Conservation (phyloP, 2,329 filamentous ascomycete genomes). For the Cucurbitaria berberidis region DNA sequence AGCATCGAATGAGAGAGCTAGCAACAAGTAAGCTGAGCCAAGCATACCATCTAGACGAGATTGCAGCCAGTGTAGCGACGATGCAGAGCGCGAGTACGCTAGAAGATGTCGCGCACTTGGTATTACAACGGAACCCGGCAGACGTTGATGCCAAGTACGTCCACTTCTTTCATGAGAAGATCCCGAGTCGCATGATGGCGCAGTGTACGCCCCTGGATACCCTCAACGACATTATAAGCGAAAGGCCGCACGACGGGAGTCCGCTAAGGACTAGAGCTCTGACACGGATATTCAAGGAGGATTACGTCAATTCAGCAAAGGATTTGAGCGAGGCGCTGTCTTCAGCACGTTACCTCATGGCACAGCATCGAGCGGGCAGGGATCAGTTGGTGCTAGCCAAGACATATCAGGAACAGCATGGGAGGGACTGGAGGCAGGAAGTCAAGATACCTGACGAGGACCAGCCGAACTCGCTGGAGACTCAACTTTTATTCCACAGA, state of each 20-base stretch:
- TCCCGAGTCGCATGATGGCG: conserved; percentile 74
- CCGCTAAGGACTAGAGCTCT: conserved; percentile 75
- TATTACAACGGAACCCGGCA: conserved; percentile 71
- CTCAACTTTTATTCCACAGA: conserved; percentile 77
- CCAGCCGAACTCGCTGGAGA: conserved; percentile 76
- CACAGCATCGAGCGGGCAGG: conserved; percentile 58
- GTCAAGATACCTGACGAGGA: conserved; percentile 64
- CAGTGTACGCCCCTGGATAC: conserved; percentile 72
- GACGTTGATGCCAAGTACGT: conserved; percentile 82
- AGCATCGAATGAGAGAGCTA: conserved; percentile 79
- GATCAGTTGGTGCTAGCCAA: conserved; percentile 61
- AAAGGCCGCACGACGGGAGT: conserved; percentile 68
- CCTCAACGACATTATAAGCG: conserved; percentile 70
- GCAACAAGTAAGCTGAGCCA: conserved; percentile 77
- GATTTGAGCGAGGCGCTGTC: conserved; percentile 73
- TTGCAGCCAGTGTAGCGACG: conserved; percentile 79
- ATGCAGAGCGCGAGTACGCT: conserved; percentile 82
- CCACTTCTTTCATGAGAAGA: conserved; percentile 93
- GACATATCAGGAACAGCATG: conserved; percentile 48
- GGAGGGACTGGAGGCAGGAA: conserved; percentile 57
- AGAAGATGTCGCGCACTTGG: conserved; percentile 75
- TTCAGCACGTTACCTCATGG: conserved; percentile 59
- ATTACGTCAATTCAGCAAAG: conserved; percentile 70
- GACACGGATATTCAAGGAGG: conserved; percentile 76
- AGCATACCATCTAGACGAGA: conserved; percentile 82